Evolutionary conservation across 352 stramenopile genomes (phyloP), one percentile per base, ranked within the genome.

Genomic region (Phytopythium helicoides): DNA sequence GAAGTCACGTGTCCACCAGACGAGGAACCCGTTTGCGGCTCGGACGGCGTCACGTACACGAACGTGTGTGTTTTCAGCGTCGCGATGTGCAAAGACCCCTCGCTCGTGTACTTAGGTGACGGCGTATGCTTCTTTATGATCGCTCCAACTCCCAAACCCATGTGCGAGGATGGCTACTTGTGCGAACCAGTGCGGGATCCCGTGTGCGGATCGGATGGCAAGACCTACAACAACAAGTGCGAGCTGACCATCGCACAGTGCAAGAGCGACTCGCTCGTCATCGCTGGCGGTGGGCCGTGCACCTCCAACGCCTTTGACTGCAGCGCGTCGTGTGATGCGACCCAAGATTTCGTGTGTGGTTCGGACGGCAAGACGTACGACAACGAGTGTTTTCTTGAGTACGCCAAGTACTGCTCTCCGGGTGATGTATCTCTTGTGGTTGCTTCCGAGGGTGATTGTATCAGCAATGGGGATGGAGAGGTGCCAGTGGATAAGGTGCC

Each of bases 171-270:
- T 16, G 34, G 48, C 45, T 47, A 16, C 18, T 10, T 59, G 22
- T 66, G 62, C 44, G 33, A 53, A 18, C 73, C 74, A 7, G 70
- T 88, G 6, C 86, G 28, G 9, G 28, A 33, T 33, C 28, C 28
- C 28, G 28, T 33, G 5, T 33, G 77, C 41, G 74, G 58, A 21
- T 83, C 77, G 18, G 64, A 86, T 44, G 68, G 71, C 19, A 28
- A 65, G 21, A 86, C 77, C 9, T 88, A 85, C 62, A 34, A 33
- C 28, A 85, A 81, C 57, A 58, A 65, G 49, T 86, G 77, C 52
- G 34, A 58, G 26, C 71, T 88, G 25, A 62, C 71, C 19, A 56
- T 46, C 28, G 66, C 61, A 1, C 57, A 72, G 40, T 88, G 76
- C 54, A 54, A 48, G 16, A 50, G 45, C 0, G 45, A 64, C 16